Evolutionary conservation across 108 stramenopile species (phyloP), one percentile per base, ranked within the genome.

Genomic region (Nitzschia putrida): DNA sequence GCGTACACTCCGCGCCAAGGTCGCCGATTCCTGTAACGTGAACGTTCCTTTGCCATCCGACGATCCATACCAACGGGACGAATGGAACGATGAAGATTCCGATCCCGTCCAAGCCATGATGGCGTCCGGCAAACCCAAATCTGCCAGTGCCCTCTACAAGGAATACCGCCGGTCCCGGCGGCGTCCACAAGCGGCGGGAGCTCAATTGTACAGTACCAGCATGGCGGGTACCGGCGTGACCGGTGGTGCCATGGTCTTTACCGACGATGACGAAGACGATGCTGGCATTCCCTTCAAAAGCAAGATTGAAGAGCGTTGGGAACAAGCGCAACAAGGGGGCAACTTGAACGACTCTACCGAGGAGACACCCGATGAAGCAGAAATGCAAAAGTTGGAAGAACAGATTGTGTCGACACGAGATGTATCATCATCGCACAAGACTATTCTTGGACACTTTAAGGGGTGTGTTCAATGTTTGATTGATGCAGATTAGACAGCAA

Each of bases 231-330:
- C n/a, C 4, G 47, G 47, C 6, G 47, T 49, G 14, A 49, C 2
- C 3, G 47, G 47, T 5, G 18, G 47, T 49, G n/a, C 47, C 14
- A 18, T 49, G 47, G 47, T 49, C n/a, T 49, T 49, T 49, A 49
- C 47, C 2, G 47, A 49, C 47, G 47, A 16, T 16, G 47, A 49
- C 3, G 47, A 49, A 49, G 47, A 49, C 6, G 47, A 49, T 6
- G 47, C 47, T 4, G 63, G 13, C 21, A 23, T 20, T 25, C 12
- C 63, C 16, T 20, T 53, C 41, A 67, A 60, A 25, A 58, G 66
- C 0, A 74, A 67, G 41, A 76, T 76, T 39, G 74, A 76, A 57
- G 44, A 57, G 56, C 74, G 74, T 14, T 55, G 56, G 74, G 74
- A 76, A 69, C 67, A 58, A 22, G 74, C 74, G 22, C 54, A 69